Conservation (phyloP, 1,284 basidiomycete species). For the Sanghuangporus baumii region DNA sequence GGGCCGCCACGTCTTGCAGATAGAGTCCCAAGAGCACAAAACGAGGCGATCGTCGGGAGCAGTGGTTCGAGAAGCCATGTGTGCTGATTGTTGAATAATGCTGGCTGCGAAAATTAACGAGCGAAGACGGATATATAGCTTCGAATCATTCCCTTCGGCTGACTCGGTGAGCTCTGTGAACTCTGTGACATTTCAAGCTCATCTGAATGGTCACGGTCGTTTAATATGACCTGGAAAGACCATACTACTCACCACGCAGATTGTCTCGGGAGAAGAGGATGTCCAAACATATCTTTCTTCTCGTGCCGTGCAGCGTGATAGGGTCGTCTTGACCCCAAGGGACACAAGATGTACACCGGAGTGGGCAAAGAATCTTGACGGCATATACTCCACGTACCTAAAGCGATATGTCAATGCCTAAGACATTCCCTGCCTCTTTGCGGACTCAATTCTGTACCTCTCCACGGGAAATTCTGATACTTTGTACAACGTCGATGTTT, state of each 20-base stretch:
- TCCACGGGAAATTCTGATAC: background rate
- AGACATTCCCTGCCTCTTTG: too few species aligned
- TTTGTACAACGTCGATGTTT: background rate
- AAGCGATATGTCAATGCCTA: too few species aligned
- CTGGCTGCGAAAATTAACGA: background rate
- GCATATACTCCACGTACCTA: background rate
- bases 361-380: background rate
- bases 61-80: background rate
- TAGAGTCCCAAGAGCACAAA: background rate
- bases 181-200: background rate
- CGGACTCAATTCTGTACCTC: background rate
- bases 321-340: too few species aligned
- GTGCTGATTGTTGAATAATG: background rate
- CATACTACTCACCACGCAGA: background rate
- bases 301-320: background rate
- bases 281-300: background rate
- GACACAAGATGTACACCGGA: background rate
- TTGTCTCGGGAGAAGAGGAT: background rate
- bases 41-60: background rate
- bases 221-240: background rate
- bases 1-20: background rate
- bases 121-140: background rate
- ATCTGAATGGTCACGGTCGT: background rate
- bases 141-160: background rate
- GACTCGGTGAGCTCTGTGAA: background rate